A percentile compares a stretch with the other conserved stretches of the same genome.
Conservation (phyloP, 2,329 filamentous ascomycete species). For the Neofusicoccum parvum region DNA sequence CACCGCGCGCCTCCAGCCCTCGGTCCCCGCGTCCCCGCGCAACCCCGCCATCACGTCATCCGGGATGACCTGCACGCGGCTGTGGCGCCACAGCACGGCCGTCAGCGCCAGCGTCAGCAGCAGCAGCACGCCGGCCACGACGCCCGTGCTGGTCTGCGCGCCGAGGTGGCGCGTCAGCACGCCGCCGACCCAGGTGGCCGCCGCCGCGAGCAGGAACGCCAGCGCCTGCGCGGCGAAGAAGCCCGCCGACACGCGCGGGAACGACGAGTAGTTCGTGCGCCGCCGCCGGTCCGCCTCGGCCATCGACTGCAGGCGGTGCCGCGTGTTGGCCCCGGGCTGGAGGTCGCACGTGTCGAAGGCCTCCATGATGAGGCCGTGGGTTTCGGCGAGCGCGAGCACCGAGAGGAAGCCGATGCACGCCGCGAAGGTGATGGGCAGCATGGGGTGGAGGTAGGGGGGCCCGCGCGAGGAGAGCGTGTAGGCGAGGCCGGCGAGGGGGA, state of each 20-base stretch:
- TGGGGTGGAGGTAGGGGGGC: slow-evolving; percentile 57
- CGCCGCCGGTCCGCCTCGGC: slow-evolving; percentile 47
- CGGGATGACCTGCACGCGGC: slow-evolving; percentile 69
- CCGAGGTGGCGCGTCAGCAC: slow-evolving; percentile 66
- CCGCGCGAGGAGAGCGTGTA: slow-evolving; percentile 70
- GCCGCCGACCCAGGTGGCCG: slow-evolving; percentile 70
- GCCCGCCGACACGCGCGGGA: slow-evolving; percentile 71
- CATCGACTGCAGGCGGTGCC: slow-evolving; percentile 49
- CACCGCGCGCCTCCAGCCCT: slow-evolving; percentile 52
- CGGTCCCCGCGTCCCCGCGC: slow-evolving; percentile 57
- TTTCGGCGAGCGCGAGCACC: slow-evolving; percentile 74
- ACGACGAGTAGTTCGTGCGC: slow-evolving; percentile 73
- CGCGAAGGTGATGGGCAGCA: slow-evolving; percentile 68
- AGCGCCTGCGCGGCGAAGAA: slow-evolving; percentile 71
- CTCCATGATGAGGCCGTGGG: slow-evolving; percentile 77
- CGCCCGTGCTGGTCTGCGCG: slow-evolving; percentile 67
- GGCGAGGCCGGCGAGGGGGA: slow-evolving; percentile 67
- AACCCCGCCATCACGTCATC: slow-evolving; percentile 49
- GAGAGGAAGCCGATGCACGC: slow-evolving; percentile 69
- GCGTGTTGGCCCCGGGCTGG: slow-evolving; percentile 67
- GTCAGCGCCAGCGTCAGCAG: slow-evolving; percentile 66
- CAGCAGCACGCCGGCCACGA: slow-evolving; percentile 69
- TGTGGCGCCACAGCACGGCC: slow-evolving; percentile 64
- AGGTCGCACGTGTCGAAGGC: slow-evolving; percentile 80
- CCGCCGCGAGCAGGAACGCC: slow-evolving; percentile 69